Conservation (phyloP, 352 stramenopile genomes). For the Phytophthora chlamydospora region DNA sequence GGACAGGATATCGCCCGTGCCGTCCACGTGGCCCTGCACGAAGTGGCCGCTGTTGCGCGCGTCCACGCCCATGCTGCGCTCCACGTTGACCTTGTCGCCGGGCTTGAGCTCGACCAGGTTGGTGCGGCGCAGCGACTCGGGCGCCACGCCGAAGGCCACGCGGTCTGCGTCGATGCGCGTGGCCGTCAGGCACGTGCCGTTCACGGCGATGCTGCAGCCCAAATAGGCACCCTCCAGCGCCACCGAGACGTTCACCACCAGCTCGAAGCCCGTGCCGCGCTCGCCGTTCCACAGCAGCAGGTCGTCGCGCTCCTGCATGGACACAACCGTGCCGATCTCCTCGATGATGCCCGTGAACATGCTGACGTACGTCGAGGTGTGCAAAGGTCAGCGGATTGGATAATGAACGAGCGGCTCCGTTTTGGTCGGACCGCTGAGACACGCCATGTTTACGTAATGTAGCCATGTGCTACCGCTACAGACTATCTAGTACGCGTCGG, state of each 20-base stretch:
- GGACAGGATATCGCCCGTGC: conserved; percentile 90
- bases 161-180: conserved; percentile 88
- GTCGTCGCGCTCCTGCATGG: conserved; percentile 90
- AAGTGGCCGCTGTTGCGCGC: conserved; percentile 98
- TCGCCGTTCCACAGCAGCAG: conserved; percentile 96
- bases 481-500: conserved; percentile 23
- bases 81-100: conserved; percentile 95
- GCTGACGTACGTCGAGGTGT: not conserved
- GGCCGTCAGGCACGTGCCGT: conserved; percentile 97
- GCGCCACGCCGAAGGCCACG: conserved; percentile 95
- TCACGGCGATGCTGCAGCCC: conserved; percentile 97
- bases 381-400: no score
- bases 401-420: no score
- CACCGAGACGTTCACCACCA: conserved; percentile 81
- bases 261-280: conserved; percentile 88
- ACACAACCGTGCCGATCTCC: conserved; percentile 96
- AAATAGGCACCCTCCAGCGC: conserved; percentile 89
- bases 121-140: conserved; percentile 95
- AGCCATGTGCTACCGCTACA: conserved; percentile 10
- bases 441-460: conserved; percentile 4
- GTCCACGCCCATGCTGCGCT: conserved; percentile 89
- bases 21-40: conserved; percentile 98
- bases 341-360: conserved; percentile 99
- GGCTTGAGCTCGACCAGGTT: conserved; percentile 82
- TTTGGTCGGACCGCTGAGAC: no score